phyloP scores from a whole-genome alignment of 139 green algal genomes.

The Volvox reticuliferus region DNA sequence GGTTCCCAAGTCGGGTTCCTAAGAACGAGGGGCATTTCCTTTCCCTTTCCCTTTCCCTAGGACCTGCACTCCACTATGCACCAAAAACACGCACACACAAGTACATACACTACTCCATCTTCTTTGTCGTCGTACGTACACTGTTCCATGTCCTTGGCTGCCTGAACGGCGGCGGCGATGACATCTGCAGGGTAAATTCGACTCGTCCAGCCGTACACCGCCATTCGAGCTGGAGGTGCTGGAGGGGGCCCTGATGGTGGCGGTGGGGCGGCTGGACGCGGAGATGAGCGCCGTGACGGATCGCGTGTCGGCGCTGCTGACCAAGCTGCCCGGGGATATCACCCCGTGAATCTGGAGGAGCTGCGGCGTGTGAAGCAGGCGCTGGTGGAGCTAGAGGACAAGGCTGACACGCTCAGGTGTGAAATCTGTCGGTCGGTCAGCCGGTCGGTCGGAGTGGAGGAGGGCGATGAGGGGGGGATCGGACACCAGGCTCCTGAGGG shows the following conservation, averaged over 20 bases:
- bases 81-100: too few species aligned
- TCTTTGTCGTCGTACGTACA: too few species aligned
- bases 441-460: not conserved
- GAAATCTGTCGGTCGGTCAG: not conserved
- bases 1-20: too few species aligned
- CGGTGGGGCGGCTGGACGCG: conserved; percentile 84
- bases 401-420: conserved; percentile 76
- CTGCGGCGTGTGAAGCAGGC: conserved; percentile 89
- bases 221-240: conserved; percentile 97
- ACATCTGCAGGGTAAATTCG: conserved; percentile 27
- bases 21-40: too few species aligned
- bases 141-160: not conserved
- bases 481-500: too few species aligned
- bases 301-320: conserved; percentile 78
- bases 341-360: conserved; percentile 94
- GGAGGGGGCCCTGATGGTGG: conserved; percentile 91
- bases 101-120: too few species aligned
- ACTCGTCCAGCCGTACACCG: conserved; percentile 45
- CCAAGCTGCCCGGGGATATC: conserved; percentile 88
- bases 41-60: too few species aligned
- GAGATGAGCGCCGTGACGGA: conserved; percentile 81
- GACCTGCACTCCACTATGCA: too few species aligned
- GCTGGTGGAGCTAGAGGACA: conserved; percentile 91
- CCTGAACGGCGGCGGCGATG: too few species aligned
- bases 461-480: too few species aligned